phyloP scores from a whole-genome alignment of 192 early-diverging fungal genomes.

The Pilobolus umbonatus region DNA sequence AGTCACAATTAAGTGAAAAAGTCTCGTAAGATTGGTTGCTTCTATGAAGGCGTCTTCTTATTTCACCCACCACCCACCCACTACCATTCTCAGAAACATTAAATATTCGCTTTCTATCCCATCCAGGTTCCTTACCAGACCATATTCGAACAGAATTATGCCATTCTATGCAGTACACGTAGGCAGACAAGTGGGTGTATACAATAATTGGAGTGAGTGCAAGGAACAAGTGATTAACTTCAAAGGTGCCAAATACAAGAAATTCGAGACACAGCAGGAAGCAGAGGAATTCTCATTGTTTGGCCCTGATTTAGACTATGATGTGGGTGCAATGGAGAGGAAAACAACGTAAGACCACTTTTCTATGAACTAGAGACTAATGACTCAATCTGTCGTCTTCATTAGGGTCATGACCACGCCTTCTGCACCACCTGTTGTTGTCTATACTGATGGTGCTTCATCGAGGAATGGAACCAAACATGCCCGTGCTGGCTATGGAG shows the following conservation, averaged over 20 bases:
- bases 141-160: too few relatives aligned
- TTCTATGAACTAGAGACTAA: neutral
- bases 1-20: too few relatives aligned
- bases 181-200: constrained; percentile 41
- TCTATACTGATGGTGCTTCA: constrained; percentile 85
- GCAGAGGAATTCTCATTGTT: constrained; percentile 56
- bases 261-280: constrained; percentile 49
- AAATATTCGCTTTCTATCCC: too few relatives aligned
- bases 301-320: constrained; percentile 7
- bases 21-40: too few relatives aligned
- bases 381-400: too few relatives aligned
- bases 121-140: too few relatives aligned
- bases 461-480: constrained; percentile 57
- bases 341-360: neutral
- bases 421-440: constrained; percentile 7
- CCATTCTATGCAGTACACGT: constrained; percentile 47
- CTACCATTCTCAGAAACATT: too few relatives aligned
- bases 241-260: constrained; percentile 56
- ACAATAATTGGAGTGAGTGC: constrained; percentile 52
- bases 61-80: too few relatives aligned
- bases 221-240: constrained; percentile 47
- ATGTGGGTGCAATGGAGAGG: neutral
- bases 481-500: constrained; percentile 79
- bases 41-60: too few relatives aligned
- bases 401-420: neutral